phyloP scores from a whole-genome alignment of 2,329 filamentous ascomycete genomes.

The Volutella citrinella region DNA sequence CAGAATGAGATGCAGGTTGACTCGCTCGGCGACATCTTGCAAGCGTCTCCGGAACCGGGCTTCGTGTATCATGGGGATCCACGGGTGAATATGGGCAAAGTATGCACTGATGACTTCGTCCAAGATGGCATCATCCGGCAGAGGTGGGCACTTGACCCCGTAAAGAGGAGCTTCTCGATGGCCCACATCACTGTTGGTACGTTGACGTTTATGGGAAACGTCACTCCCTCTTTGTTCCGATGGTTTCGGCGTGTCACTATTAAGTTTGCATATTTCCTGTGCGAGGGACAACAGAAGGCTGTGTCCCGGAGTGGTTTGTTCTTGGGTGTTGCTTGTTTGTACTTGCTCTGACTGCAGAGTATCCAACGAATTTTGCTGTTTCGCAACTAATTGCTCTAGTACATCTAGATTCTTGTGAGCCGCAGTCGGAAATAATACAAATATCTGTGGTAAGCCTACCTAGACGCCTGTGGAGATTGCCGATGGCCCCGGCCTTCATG shows the following conservation, averaged over 20 bases:
- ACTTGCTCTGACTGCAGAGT: constrained; percentile 1
- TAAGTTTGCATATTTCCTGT: constrained; percentile 8
- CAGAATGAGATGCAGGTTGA: constrained; percentile 28
- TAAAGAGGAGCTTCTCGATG: not conserved
- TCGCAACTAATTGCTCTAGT: constrained; percentile 11
- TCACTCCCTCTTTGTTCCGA: not conserved
- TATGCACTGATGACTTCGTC: constrained; percentile 29
- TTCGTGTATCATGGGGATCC: constrained; percentile 37
- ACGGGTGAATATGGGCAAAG: constrained; percentile 35
- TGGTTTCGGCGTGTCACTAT: not conserved
- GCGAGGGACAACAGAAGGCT: constrained; percentile 11
- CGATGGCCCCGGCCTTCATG: constrained; percentile 35
- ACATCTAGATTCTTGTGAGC: constrained; percentile 2
- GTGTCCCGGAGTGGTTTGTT: not conserved
- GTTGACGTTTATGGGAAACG: constrained; percentile 6
- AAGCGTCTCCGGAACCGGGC: constrained; percentile 25
- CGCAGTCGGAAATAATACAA: not conserved
- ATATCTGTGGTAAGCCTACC: constrained; percentile 17
- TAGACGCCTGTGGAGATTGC: constrained; percentile 32
- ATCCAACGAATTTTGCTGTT: constrained; percentile 13
- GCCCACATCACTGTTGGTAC: not conserved
- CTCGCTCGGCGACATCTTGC: constrained; percentile 15
- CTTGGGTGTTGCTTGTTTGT: not conserved
- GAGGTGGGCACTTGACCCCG: not conserved
- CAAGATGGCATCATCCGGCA: constrained; percentile 8